Evolutionary conservation across 148 eudicot species (phyloP), one percentile per base, ranked within the genome.

Genomic region (Diospyros kaki): DNA sequence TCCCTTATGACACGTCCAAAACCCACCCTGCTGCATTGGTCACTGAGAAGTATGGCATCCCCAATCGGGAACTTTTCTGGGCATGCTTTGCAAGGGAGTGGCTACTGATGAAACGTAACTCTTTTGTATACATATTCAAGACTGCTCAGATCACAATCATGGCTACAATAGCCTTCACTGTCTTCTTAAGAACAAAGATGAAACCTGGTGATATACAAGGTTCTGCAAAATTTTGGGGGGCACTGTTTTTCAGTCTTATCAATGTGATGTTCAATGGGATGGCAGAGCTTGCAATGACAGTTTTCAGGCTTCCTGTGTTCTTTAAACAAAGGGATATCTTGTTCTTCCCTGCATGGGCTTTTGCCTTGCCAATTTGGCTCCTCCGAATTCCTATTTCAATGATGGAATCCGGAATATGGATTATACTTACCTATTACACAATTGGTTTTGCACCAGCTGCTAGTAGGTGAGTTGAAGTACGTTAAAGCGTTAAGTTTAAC

Each of bases 191-290:
- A n/a, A 78, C 84, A 15, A 80, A 84, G 61, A 84, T 84, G 87
- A 58, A 75, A 13, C 44, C 75, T 68, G 87, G 87, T 4, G 63
- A 51, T 45, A 28, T 76, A 4, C 68, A 9, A 38, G 87, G 73
- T 76, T 78, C 84, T n/a, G 77, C 73, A 39, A 84, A 76, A 67
- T 84, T 67, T 73, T 84, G 55, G 65, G 87, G 87, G 9, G 87
- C 87, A 2, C 43, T 84, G 66, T 84, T 84, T 72, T 84, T 81
- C 52, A 78, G 87, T 75, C 84, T 84, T 17, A 52, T 81, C 2
- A 84, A 81, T 72, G 70, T 84, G 53, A 84, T 84, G 87, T 84
- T 84, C 66, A 84, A 78, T 55, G 87, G 87, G 44, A 68, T 79
- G 41, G 75, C 80, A 2, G 87, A 84, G 73, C 80, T 84, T 58